Percentiles rank a stretch among this genome's conserved stretches.
Conservation (phyloP, 106 monocot genomes). For the Cymbidium sinense region DNA sequence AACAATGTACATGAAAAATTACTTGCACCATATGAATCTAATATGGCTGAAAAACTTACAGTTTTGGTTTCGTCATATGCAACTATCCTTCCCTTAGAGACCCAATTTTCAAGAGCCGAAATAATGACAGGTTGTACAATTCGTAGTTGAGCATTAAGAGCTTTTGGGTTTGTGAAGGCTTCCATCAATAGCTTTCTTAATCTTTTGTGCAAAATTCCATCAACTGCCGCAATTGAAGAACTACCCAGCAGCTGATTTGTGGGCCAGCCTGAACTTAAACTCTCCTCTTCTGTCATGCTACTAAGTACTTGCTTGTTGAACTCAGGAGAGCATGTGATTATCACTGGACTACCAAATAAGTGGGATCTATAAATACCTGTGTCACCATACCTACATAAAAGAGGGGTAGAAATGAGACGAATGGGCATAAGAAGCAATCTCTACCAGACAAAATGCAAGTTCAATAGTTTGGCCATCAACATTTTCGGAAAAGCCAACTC, state of each 20-base stretch:
- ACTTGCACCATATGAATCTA: not conserved
- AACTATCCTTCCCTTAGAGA: slow-evolving; percentile 20
- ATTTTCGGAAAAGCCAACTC: not conserved
- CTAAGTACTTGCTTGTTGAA: slow-evolving; percentile 27
- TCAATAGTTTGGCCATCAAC: not conserved
- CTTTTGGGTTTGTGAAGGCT: slow-evolving; percentile 24
- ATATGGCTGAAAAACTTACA: slow-evolving; percentile 9
- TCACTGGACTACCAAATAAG: slow-evolving; percentile 25
- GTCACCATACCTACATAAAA: slow-evolving; percentile 26
- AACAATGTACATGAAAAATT: not conserved
- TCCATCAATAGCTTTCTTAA: slow-evolving; percentile 20
- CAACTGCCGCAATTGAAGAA: slow-evolving; percentile 9
- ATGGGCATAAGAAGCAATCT: not conserved
- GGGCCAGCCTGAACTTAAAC: slow-evolving; percentile 29
- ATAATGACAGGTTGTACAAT: slow-evolving; percentile 22
- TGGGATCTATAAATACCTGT: slow-evolving; percentile 28
- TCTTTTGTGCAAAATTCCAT: slow-evolving; percentile 24
- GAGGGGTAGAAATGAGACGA: not conserved
- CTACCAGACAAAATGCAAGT: not conserved
- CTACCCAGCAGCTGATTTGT: slow-evolving; percentile 20
- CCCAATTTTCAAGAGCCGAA: slow-evolving; percentile 27
- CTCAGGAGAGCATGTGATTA: slow-evolving; percentile 32
- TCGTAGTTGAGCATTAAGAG: slow-evolving; percentile 20
- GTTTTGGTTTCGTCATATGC: slow-evolving; percentile 21
- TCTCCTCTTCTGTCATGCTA: slow-evolving; percentile 18